Evolutionary conservation across 208 protist genomes (phyloP).

Genomic region (Herpetomonas samuelpessoai): DNA sequence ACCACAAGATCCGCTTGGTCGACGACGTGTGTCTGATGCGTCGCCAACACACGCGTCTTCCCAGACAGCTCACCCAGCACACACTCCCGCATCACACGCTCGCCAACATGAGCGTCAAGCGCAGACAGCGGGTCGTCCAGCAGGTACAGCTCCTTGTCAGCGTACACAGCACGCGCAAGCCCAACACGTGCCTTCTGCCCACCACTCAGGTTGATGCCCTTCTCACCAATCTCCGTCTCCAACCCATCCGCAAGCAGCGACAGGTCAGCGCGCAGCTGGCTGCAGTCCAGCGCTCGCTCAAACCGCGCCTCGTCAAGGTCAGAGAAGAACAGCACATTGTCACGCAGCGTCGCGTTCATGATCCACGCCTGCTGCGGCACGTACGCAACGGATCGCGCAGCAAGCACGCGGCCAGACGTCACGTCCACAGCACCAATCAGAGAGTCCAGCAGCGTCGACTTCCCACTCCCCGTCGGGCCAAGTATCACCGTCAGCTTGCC

Average conservation of each 20-base stretch:
- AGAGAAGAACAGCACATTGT: slow-evolving; percentile 93
- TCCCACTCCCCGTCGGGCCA: slow-evolving; percentile 71
- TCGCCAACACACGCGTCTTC: slow-evolving; percentile 92
- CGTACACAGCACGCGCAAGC: slow-evolving; percentile 88
- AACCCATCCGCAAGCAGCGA: slow-evolving; percentile 72
- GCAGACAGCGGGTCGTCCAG: slow-evolving; percentile 93
- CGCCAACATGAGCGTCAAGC: slow-evolving; percentile 89
- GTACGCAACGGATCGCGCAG: slow-evolving; percentile 72
- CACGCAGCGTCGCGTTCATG: slow-evolving; percentile 85
- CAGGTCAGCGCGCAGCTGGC: slow-evolving; percentile 87
- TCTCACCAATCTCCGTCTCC: slow-evolving; percentile 87
- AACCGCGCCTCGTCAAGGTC: slow-evolving; percentile 47
- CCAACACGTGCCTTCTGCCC: slow-evolving; percentile 87
- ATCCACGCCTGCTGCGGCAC: slow-evolving; percentile 92
- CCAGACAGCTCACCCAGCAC: slow-evolving; percentile 49
- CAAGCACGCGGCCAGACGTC: slow-evolving; percentile 26
- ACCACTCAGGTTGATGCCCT: slow-evolving; percentile 87
- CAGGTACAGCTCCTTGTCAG: slow-evolving; percentile 80
- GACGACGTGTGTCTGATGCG: slow-evolving; percentile 93
- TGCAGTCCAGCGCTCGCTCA: slow-evolving; percentile 33
- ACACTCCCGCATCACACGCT: slow-evolving; percentile 39
- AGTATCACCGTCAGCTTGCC: slow-evolving; percentile 52
- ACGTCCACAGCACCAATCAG: slow-evolving; percentile 43
- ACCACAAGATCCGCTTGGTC: slow-evolving; percentile 79
- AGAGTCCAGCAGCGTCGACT: slow-evolving; percentile 62